Conservation (phyloP, 2,329 filamentous ascomycete genomes). For the Sporothrix dimorphospora region DNA sequence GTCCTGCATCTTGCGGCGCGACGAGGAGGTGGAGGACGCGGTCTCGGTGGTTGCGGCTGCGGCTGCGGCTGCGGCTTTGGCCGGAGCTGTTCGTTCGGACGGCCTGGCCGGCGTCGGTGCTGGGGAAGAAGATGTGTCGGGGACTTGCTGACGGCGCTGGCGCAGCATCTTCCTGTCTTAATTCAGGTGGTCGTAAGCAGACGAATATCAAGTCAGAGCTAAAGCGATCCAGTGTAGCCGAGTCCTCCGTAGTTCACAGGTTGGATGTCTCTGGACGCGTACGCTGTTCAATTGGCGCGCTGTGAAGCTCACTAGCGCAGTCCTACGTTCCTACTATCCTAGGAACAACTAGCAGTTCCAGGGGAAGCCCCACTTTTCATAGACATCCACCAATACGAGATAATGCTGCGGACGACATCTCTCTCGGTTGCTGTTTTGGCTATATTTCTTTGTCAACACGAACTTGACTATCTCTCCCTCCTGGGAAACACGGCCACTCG, state of each 20-base stretch:
- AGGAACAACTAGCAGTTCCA: neutral
- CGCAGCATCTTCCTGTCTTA: slow-evolving; percentile 19
- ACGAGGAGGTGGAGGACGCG: neutral
- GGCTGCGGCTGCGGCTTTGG: neutral
- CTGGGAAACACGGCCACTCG: neutral
- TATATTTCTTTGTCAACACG: neutral
- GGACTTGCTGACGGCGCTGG: slow-evolving; percentile 20
- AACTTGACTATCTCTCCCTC: too few relatives aligned
- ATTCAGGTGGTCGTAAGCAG: neutral
- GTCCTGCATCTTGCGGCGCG: slow-evolving; percentile 1
- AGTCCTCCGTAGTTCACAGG: neutral
- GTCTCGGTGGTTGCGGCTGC: neutral
- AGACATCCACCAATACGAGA: neutral
- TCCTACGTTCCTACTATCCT: neutral
- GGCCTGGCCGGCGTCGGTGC: neutral
- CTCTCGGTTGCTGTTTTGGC: neutral
- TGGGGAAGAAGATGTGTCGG: neutral
- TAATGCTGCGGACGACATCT: neutral
- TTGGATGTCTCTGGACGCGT: neutral
- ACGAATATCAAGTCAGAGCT: too few relatives aligned
- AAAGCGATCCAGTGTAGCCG: neutral
- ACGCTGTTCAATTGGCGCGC: neutral
- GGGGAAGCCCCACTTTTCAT: neutral
- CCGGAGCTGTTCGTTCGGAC: neutral
- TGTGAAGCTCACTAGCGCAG: neutral